These are phyloP conservation scores for Umbellularia californica DNA, from an alignment of 164 flowering plant species.

Conservation along the genomic window DNA sequence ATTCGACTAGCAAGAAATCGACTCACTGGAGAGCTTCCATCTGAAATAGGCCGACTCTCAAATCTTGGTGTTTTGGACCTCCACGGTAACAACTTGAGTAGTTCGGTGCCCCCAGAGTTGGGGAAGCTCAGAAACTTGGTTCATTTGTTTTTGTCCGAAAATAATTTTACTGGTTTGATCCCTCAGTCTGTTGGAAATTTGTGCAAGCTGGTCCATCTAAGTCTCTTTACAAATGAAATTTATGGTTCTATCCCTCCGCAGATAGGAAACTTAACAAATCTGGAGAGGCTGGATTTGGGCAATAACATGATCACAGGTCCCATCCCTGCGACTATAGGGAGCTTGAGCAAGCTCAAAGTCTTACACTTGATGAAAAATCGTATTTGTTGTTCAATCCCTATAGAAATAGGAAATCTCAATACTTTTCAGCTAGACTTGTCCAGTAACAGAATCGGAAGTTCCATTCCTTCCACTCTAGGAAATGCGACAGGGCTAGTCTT, in stretches of 20 bases:
- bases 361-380: no score
- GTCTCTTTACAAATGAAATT: rapidly evolving
- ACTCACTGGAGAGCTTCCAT: conserved; percentile 19
- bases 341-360: background rate
- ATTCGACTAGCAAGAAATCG: conserved; percentile 11
- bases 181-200: no score
- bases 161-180: no score
- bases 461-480: conserved; percentile 27
- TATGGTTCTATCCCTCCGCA: no score
- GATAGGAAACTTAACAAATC: no score
- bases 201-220: background rate
- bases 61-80: no score
- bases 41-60: conserved; percentile 28
- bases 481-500: conserved; percentile 22
- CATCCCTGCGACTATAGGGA: conserved; percentile 22
- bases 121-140: no score
- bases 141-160: no score
- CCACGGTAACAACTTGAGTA: no score
- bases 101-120: no score
- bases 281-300: background rate
- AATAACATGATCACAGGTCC: conserved; percentile 9
- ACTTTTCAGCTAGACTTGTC: conserved; percentile 24
- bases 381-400: no score
- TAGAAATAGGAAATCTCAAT: conserved; percentile 27
- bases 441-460: conserved; percentile 26